phyloP scores from a whole-genome alignment of 768 basidiomycete species.

The Boletus rufocinnamomeus region DNA sequence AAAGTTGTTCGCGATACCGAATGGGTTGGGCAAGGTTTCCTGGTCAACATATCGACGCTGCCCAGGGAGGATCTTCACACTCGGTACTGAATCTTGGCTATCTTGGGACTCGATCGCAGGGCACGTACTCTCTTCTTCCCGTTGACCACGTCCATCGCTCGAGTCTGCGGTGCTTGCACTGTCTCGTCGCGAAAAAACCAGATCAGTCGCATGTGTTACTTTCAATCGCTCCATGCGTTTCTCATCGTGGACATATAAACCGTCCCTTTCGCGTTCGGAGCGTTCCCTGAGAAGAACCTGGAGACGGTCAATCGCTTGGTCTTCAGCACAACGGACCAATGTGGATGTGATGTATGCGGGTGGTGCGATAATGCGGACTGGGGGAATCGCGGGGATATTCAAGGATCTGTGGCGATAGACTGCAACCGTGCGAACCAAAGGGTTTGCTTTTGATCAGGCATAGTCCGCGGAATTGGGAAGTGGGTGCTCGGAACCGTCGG shows the following conservation, averaged over 20 bases:
- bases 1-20: conserved; percentile 38
- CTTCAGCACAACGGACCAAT: conserved; percentile 34
- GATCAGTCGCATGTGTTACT: not conserved
- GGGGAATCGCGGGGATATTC: conserved; percentile 11
- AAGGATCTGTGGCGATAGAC: conserved; percentile 5
- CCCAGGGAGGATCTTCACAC: not conserved
- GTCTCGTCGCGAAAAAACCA: conserved; percentile 2
- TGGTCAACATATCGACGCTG: not conserved
- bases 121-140: conserved; percentile 22
- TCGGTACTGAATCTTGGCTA: not conserved
- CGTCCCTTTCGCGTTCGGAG: conserved; percentile 39
- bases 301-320: conserved; percentile 47
- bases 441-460: conserved; percentile 23
- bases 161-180: conserved; percentile 15
- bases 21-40: conserved; percentile 19
- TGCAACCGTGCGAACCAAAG: conserved; percentile 24
- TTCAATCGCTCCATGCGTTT: conserved; percentile 10
- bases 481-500: conserved; percentile 30
- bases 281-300: conserved; percentile 43
- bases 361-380: conserved; percentile 58
- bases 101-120: conserved; percentile 26
- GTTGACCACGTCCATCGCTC: conserved; percentile 11
- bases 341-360: conserved; percentile 39
- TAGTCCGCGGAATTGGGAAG: conserved; percentile 28
- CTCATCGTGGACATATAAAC: conserved; percentile 18